phyloP scores from a whole-genome alignment of 2,329 filamentous ascomycete species.

The Aureobasidium sp. region DNA sequence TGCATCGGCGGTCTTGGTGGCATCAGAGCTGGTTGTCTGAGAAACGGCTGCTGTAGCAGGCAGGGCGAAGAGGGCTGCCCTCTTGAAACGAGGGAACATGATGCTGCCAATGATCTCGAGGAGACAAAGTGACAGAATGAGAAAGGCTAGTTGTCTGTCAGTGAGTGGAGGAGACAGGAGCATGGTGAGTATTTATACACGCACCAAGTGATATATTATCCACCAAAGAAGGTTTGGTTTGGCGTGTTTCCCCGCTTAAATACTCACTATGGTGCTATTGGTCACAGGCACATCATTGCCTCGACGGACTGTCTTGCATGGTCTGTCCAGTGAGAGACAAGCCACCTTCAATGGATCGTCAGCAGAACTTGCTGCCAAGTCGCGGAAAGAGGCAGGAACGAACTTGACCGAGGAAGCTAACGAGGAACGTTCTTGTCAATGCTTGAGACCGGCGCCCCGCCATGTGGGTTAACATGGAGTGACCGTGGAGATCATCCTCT shows the following conservation, averaged over 20 bases:
- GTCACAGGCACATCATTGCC: background rate
- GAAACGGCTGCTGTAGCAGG: slow-evolving; percentile 13
- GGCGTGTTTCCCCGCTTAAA: background rate
- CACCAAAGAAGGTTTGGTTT: background rate
- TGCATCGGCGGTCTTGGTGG: slow-evolving; percentile 11
- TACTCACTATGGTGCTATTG: too few relatives aligned
- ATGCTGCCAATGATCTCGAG: background rate
- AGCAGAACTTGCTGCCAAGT: background rate
- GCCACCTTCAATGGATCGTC: background rate
- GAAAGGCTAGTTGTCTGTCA: background rate
- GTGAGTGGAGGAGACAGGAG: background rate
- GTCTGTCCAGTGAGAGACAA: background rate
- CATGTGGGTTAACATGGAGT: background rate
- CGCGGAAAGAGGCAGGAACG: background rate
- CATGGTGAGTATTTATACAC: background rate
- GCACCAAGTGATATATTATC: background rate
- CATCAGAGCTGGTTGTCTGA: slow-evolving; percentile 16
- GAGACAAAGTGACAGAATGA: background rate
- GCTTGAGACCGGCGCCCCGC: background rate
- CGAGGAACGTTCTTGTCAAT: background rate
- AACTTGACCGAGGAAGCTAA: background rate
- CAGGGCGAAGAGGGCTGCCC: slow-evolving; percentile 1
- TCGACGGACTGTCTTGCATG: background rate
- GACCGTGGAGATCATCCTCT: background rate
- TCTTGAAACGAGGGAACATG: background rate